Evolutionary conservation across 208 protist species (phyloP).

Genomic region (Leishmania tarentolae): DNA sequence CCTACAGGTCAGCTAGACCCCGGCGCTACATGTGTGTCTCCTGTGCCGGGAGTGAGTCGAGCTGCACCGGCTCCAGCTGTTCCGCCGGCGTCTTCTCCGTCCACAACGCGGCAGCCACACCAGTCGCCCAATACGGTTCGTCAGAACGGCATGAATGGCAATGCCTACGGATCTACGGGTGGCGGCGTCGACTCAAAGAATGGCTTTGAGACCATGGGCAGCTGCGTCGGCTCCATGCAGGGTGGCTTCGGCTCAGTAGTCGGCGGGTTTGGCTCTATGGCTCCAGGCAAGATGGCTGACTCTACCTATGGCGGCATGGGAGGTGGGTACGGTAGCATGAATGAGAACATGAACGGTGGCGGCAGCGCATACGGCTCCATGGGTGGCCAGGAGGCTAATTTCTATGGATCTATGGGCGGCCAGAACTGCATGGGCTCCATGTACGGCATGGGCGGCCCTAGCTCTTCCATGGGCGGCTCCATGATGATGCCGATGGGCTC

Average conservation of each 20-base stretch:
- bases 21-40: neutral
- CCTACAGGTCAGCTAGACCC: constrained; percentile 23
- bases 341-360: constrained; percentile 3
- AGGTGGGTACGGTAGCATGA: constrained; percentile 24
- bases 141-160: constrained; percentile 31
- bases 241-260: constrained; percentile 1
- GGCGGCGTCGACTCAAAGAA: constrained; percentile 8
- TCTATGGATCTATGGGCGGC: constrained; percentile 29
- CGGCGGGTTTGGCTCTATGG: constrained; percentile 11
- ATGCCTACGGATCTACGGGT: constrained; percentile 5
- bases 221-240: constrained; percentile 11
- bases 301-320: constrained; percentile 8
- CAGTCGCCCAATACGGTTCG: constrained; percentile 19
- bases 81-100: neutral
- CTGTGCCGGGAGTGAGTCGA: neutral
- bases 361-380: constrained; percentile 32
- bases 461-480: constrained; percentile 23
- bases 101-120: constrained; percentile 1
- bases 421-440: constrained; percentile 5
- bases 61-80: neutral
- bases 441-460: constrained; percentile 21
- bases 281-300: neutral
- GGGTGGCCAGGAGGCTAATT: constrained; percentile 11
- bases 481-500: constrained; percentile 24
- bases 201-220: constrained; percentile 20